Evolutionary conservation across 2,329 filamentous ascomycete genomes (phyloP).

Genomic region (Scolecobasidium constrictum): DNA sequence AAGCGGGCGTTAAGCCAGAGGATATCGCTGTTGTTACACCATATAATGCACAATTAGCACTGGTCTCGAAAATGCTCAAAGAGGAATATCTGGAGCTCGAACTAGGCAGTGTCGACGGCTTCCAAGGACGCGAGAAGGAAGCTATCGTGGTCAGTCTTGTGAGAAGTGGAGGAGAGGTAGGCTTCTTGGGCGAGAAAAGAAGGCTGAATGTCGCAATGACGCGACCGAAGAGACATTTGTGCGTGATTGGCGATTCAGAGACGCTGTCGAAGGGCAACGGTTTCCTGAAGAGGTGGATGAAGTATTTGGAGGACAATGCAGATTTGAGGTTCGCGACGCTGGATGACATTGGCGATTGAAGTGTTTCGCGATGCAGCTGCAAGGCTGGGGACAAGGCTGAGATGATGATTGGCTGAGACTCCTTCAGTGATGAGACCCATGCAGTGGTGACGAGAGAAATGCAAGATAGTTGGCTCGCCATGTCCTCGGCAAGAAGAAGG

Average conservation of each 20-base stretch:
- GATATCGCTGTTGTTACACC: slow-evolving; percentile 92
- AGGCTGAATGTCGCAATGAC: slow-evolving; percentile 98
- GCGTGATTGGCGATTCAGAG: slow-evolving; percentile 86
- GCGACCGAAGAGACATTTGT: slow-evolving; percentile 78
- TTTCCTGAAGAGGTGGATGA: slow-evolving; percentile 88
- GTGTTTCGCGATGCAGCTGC: too few species aligned
- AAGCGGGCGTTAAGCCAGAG: slow-evolving; percentile 65
- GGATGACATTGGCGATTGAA: slow-evolving; percentile 23
- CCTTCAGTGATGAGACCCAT: too few species aligned
- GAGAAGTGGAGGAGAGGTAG: slow-evolving; percentile 78
- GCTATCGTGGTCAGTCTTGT: slow-evolving; percentile 91
- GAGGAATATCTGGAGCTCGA: slow-evolving; percentile 76
- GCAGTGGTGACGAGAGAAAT: too few species aligned
- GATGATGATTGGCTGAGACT: too few species aligned
- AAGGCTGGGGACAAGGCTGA: too few species aligned
- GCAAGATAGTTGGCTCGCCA: too few species aligned
- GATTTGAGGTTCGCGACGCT: slow-evolving; percentile 81
- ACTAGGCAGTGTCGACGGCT: slow-evolving; percentile 93
- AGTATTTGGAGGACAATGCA: slow-evolving; percentile 75
- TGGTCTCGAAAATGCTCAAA: slow-evolving; percentile 66
- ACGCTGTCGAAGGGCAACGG: slow-evolving; percentile 75
- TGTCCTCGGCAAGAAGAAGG: too few species aligned
- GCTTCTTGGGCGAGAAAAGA: slow-evolving; percentile 85
- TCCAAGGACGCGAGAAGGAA: slow-evolving; percentile 95
- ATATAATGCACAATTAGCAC: slow-evolving; percentile 80